phyloP scores from a whole-genome alignment of 495 filamentous ascomycete genomes.

The Tuber microsphaerosporum region DNA sequence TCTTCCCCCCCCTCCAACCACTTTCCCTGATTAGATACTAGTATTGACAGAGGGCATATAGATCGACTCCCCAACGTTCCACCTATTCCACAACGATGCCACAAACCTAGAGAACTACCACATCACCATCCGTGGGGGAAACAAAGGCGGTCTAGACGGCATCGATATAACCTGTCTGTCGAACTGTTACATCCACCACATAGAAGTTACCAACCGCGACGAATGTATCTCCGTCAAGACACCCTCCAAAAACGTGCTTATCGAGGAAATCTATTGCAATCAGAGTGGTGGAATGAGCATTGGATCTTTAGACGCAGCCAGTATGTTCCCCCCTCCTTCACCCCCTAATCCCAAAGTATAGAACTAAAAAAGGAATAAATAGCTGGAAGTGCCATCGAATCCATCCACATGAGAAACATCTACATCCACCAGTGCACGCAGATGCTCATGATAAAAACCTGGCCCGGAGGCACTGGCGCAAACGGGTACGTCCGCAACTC shows the following conservation, averaged over 20 bases:
- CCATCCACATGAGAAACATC: conserved; percentile 50
- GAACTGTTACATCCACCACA: conserved; percentile 52
- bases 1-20: not conserved
- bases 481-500: conserved; percentile 47
- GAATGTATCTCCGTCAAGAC: conserved; percentile 53
- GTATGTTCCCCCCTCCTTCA: too few relatives aligned
- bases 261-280: conserved; percentile 56
- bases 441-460: conserved; percentile 60
- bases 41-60: not conserved
- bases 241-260: conserved; percentile 49
- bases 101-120: conserved; percentile 50
- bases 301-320: conserved; percentile 46
- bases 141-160: conserved; percentile 50
- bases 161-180: conserved; percentile 48
- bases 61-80: conserved; percentile 51
- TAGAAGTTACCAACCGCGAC: conserved; percentile 53
- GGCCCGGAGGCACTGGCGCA: conserved; percentile 51
- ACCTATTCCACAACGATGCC: conserved; percentile 48
- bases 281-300: conserved; percentile 53
- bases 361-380: not conserved
- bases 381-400: conserved; percentile 42
- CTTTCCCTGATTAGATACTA: not conserved
- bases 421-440: conserved; percentile 53
- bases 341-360: not conserved
- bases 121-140: conserved; percentile 50